Evolutionary conservation across 2,329 filamentous ascomycete genomes (phyloP).

Genomic region (Claviceps maximensis): DNA sequence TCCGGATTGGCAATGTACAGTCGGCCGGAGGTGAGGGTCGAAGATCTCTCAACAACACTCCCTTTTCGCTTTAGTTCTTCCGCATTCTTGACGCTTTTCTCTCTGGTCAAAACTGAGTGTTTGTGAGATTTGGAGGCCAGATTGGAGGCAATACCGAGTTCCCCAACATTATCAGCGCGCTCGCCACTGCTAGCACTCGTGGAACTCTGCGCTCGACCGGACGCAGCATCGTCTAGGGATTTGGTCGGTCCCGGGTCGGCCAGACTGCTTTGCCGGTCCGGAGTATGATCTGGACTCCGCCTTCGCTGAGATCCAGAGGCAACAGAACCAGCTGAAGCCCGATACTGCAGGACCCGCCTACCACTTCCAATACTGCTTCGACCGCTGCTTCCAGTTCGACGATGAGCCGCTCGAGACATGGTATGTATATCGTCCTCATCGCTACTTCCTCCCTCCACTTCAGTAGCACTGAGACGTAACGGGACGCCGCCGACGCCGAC

Average conservation of each 20-base stretch:
- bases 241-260: slow-evolving; percentile 23
- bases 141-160: slow-evolving; percentile 35
- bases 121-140: slow-evolving; percentile 46
- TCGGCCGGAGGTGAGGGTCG: slow-evolving; percentile 58
- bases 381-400: slow-evolving; percentile 61
- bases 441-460: slow-evolving; percentile 80
- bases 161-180: slow-evolving; percentile 45
- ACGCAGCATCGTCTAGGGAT: slow-evolving; percentile 28
- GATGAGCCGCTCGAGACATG: slow-evolving; percentile 44
- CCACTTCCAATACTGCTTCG: slow-evolving; percentile 52
- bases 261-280: slow-evolving; percentile 40
- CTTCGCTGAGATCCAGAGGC: slow-evolving; percentile 29
- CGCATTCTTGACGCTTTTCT: slow-evolving; percentile 52
- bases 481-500: slow-evolving; percentile 69
- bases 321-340: slow-evolving; percentile 34
- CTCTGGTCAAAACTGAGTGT: slow-evolving; percentile 44
- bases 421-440: slow-evolving; percentile 52
- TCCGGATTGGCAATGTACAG: slow-evolving; percentile 83
- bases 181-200: slow-evolving; percentile 45
- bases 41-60: slow-evolving; percentile 72
- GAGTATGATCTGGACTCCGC: slow-evolving; percentile 38
- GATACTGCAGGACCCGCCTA: slow-evolving; percentile 34
- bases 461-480: slow-evolving; percentile 83
- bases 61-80: slow-evolving; percentile 65
- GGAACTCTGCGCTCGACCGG: slow-evolving; percentile 36